Evolutionary conservation across 495 filamentous ascomycete species (phyloP), one percentile per base, ranked within the genome.

Genomic region (Parathielavia appendiculata): DNA sequence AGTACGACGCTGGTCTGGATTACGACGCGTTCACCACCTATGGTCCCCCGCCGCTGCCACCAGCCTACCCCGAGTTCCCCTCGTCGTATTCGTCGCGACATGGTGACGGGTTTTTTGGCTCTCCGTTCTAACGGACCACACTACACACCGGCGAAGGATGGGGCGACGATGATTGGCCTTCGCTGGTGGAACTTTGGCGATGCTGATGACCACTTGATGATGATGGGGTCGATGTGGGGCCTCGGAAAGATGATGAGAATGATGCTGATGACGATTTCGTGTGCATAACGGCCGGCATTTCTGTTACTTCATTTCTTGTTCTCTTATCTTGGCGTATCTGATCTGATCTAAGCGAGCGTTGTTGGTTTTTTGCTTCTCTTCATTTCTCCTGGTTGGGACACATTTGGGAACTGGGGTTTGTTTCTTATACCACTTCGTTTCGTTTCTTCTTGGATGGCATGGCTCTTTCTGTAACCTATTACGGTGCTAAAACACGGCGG

Each of bases 331-430:
- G 40, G 60, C 48, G 51, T 49, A 53, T 56, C 38, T 59, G 16
- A 34, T 39, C 11, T 35, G 44, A 20, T 47, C 40, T 51, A 26
- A 67, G 66, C 66, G 59, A 68, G 65, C 68, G 60, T 60, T 68
- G 60, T 60, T 68, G 39, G 39, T 47, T 65, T 59, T 54, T 36
- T 38, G 12, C 17, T 23, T 30, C 2, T 48, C 19, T 34, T 14
- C 12, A 12, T 35, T 45, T 41, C 5, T 20, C 35, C 45, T 43
- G 54, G 13, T 34, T 53, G 22, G 51, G 34, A 8, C 17, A 49
- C 49, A 34, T 44, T 57, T 56, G 12, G 19, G 14, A 14, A 11
- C 34, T 44, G 51, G 58, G 46, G 36, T 45, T 58, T 34, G 52
- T 43, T 65, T 49, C 53, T 55, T 50, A 48, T 59, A 46, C 49